Percentiles rank a stretch among this genome's conserved stretches.
Conservation (phyloP, 345 rosid genomes). For the Atalantia buxifolia region DNA sequence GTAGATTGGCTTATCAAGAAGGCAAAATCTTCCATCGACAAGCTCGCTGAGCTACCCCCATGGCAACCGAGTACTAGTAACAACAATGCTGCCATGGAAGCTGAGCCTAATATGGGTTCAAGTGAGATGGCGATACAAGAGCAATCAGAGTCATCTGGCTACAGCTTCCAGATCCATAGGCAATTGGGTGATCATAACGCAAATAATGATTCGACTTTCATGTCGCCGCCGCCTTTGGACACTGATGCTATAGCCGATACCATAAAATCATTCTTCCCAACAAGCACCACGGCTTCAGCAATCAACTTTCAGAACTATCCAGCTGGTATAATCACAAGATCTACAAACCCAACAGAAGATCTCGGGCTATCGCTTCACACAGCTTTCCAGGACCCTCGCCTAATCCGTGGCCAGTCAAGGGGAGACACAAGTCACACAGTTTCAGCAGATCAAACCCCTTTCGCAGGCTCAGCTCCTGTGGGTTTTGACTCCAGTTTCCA, state of each 20-base stretch:
- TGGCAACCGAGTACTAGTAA: conserved; percentile 20
- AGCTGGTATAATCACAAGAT: conserved; percentile 47
- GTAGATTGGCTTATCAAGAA: conserved; percentile 88
- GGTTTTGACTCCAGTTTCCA: conserved; percentile 41
- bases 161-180: conserved; percentile 40
- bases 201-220: conserved; percentile 35
- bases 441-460: conserved; percentile 25
- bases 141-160: conserved; percentile 40
- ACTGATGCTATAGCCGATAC: conserved; percentile 40
- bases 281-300: conserved; percentile 43
- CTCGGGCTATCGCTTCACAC: conserved; percentile 63
- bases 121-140: conserved; percentile 37
- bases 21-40: conserved; percentile 72
- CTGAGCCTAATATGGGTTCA: conserved; percentile 18
- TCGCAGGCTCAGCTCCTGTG: conserved; percentile 24
- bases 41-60: conserved; percentile 55
- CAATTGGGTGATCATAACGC: conserved; percentile 27
- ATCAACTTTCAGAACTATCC: conserved; percentile 61
- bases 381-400: conserved; percentile 35
- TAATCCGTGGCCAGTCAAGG: conserved; percentile 30
- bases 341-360: conserved; percentile 42
- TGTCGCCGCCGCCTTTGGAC: conserved; percentile 30
- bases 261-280: conserved; percentile 68
- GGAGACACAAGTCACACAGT: conserved; percentile 29
- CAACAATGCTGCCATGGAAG: background rate